Evolutionary conservation across 2,329 filamentous ascomycete genomes (phyloP).

Genomic region (Colletotrichum viniferum): DNA sequence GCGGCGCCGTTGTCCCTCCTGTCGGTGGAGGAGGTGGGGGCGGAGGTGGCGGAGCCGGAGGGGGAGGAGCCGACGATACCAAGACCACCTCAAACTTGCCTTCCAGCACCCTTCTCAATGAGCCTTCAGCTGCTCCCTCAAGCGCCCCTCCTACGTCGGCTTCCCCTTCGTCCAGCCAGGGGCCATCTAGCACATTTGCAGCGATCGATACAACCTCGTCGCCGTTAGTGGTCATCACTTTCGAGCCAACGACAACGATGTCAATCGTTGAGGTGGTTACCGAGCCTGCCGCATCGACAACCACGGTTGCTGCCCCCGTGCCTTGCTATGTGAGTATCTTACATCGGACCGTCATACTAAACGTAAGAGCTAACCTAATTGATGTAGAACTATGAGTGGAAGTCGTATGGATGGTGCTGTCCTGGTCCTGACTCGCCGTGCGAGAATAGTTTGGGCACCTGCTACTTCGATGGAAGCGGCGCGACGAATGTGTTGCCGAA

Average conservation of each 20-base stretch:
- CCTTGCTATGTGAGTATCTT: background rate
- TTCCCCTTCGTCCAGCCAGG: background rate
- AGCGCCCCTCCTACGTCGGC: background rate
- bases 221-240: background rate
- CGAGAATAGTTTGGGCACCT: background rate
- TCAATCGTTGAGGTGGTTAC: background rate
- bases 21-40: background rate
- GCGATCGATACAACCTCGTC: background rate
- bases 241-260: background rate
- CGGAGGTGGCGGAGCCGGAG: background rate
- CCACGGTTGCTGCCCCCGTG: background rate
- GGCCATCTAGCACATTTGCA: background rate
- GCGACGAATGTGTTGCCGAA: background rate
- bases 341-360: rapidly evolving
- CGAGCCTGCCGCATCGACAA: background rate
- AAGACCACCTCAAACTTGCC: background rate
- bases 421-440: background rate
- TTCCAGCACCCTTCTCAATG: background rate
- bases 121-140: background rate
- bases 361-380: rapidly evolving
- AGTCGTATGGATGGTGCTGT: slow-evolving; percentile 2
- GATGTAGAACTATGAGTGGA: background rate
- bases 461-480: background rate
- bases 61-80: background rate
- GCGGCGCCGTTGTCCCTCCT: background rate